These are phyloP conservation scores for Pseudofabraea citricarpa DNA, from an alignment of 2,329 filamentous ascomycete genomes.

Conservation along the genomic window DNA sequence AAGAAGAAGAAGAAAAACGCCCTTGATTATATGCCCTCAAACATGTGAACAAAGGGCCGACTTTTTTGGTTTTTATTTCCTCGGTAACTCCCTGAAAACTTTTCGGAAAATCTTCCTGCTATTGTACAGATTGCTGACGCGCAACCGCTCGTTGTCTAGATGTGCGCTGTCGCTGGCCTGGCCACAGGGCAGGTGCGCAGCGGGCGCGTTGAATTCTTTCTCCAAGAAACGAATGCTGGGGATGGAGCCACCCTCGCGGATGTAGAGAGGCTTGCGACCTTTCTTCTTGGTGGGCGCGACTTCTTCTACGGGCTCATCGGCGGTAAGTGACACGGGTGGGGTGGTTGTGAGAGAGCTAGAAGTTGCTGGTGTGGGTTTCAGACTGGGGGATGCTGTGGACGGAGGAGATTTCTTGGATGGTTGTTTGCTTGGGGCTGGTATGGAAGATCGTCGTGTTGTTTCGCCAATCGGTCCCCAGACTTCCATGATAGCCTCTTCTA, in stretches of 20 bases:
- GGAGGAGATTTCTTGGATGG: constrained; percentile 12
- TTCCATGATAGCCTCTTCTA: constrained; percentile 79
- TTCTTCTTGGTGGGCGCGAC: constrained; percentile 10
- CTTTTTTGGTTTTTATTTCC: no score
- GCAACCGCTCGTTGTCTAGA: constrained; percentile 89
- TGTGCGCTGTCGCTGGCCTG: constrained; percentile 93
- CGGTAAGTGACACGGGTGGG: constrained; percentile 12
- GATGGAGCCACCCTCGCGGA: constrained; percentile 92
- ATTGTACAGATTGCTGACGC: constrained; percentile 83
- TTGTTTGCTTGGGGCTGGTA: constrained; percentile 30
- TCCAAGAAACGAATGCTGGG: constrained; percentile 91
- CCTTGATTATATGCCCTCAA: no score
- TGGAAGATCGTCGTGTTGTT: constrained; percentile 26
- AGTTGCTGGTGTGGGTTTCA: constrained; percentile 41
- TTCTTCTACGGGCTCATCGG: neutral
- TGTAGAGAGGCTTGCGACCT: constrained; percentile 71
- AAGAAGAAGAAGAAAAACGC: no score
- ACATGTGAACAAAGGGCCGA: no score
- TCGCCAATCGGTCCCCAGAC: constrained; percentile 66
- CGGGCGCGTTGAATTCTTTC: constrained; percentile 87
- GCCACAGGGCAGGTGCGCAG: constrained; percentile 89
- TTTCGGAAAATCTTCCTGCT: constrained; percentile 85
- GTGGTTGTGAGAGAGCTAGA: constrained; percentile 44
- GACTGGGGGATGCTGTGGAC: constrained; percentile 18
- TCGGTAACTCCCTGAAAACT: constrained; percentile 56